These are phyloP conservation scores for Cucurbita pepo DNA, from an alignment of 306 rosid genomes.

Conservation along the genomic window DNA sequence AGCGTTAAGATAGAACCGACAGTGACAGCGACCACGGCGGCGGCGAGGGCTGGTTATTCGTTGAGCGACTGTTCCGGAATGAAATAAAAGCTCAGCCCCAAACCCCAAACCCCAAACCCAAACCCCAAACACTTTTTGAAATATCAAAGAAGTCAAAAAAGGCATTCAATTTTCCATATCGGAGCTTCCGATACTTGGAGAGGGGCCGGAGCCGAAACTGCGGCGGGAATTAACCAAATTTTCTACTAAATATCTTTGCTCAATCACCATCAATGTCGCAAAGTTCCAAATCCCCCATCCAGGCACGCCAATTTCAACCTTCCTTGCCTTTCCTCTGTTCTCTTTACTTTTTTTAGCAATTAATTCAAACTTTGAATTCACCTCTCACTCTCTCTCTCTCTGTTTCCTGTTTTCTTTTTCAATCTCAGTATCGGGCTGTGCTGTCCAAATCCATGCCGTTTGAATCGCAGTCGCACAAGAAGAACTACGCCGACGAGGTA, in stretches of 20 bases:
- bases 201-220: background rate
- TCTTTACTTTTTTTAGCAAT: background rate
- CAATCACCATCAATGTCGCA: constrained; percentile 27
- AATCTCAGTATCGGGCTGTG: background rate
- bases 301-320: constrained; percentile 36
- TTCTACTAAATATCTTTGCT: background rate
- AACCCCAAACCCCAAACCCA: background rate
- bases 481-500: constrained; percentile 10
- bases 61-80: background rate
- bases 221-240: background rate
- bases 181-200: background rate
- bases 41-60: no score
- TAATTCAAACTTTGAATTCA: no score
- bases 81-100: background rate
- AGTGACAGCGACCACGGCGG: no score
- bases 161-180: background rate
- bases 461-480: constrained; percentile 36
- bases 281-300: constrained; percentile 22
- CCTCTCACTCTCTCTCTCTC: background rate
- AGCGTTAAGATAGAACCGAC: no score
- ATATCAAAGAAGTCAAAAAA: background rate
- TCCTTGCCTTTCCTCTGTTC: background rate
- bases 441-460: constrained; percentile 30
- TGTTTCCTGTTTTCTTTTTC: background rate
- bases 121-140: background rate